Base-by-base conservation (phyloP, 345 rosid genomes). In the Populus ilicifolia region DNA sequence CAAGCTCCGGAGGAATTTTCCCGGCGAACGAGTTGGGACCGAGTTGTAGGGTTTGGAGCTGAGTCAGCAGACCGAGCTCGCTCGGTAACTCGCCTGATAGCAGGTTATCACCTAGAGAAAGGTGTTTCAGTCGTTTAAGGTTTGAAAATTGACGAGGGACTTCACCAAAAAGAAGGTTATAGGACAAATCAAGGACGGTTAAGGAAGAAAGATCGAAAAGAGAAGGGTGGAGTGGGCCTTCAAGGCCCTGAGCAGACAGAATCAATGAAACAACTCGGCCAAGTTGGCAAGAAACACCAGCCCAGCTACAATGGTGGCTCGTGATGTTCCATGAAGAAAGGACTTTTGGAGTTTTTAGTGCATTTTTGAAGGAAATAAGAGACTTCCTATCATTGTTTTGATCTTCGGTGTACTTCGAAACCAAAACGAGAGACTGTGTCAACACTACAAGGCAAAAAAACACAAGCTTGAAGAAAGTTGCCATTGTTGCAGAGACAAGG, bases 301-400 rank as follows among this genome's bases (percentile, higher is more conserved):
- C 77, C 99, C 99, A 96, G 59, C 78, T 69, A 73, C 98, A 96
- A 70, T 85, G 80, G 27, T 70, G 78, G 10, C 80, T 41, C 18
- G 89, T 71, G 5, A 7, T 59, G 83, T 85, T 91, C 98, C 99
- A 96, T 46, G 93, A 90, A 73, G 87, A 56, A 48, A 96, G 93
- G 0, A 71, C 3, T 0, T 43, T 61, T 4, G 87, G 90, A 75
- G 83, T 81, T 61, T 82, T 77, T 5, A 95, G 90, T 1, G 89
- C 71, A 25, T 10, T 27, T 79, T 80, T 90, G 78, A 93, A 90
- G 11, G 90, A 83, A 35, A 90, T 29, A 0, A 93, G 89, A 56
- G 23, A 74, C n/a, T 54, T 71, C 25, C 43, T 75, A 65, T 94
- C 97, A 44, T 78, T 82, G 85, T 9, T 70, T 62, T 43, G 36